A percentile compares a stretch with the other conserved stretches of the same genome.
Conservation (phyloP, 306 rosid genomes). For the Inga laurina region DNA sequence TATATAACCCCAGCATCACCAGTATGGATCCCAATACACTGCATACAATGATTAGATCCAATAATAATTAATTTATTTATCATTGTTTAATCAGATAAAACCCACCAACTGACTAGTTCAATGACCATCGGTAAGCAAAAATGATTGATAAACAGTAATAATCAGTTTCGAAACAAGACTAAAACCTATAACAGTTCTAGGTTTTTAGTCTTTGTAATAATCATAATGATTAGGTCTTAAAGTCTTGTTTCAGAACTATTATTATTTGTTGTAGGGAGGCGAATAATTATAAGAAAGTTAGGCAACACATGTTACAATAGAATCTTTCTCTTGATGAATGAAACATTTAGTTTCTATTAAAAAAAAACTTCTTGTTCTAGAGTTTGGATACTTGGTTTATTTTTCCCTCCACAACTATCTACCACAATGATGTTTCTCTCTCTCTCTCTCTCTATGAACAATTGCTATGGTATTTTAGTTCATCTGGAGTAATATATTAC, state of each 20-base stretch:
- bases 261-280: background rate
- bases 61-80: background rate
- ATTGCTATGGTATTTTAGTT: background rate
- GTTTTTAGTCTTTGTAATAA: too few relatives aligned
- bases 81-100: background rate
- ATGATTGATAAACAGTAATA: too few relatives aligned
- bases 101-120: background rate
- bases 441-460: too few relatives aligned
- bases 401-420: background rate
- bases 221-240: too few relatives aligned
- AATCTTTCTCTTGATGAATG: background rate
- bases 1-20: constrained; percentile 62
- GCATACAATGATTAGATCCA: background rate
- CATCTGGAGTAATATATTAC: background rate
- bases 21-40: constrained; percentile 57
- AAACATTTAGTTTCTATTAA: too few relatives aligned
- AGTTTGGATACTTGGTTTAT: background rate
- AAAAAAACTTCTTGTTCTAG: background rate
- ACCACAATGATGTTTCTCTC: too few relatives aligned
- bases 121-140: too few relatives aligned
- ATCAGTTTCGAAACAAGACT: too few relatives aligned
- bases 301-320: background rate
- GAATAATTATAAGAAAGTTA: background rate
- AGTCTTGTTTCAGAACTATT: background rate
- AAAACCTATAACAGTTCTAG: too few relatives aligned